Evolutionary conservation across 177 flowering plant genomes (phyloP).

Genomic region (Vitis hybrid): DNA sequence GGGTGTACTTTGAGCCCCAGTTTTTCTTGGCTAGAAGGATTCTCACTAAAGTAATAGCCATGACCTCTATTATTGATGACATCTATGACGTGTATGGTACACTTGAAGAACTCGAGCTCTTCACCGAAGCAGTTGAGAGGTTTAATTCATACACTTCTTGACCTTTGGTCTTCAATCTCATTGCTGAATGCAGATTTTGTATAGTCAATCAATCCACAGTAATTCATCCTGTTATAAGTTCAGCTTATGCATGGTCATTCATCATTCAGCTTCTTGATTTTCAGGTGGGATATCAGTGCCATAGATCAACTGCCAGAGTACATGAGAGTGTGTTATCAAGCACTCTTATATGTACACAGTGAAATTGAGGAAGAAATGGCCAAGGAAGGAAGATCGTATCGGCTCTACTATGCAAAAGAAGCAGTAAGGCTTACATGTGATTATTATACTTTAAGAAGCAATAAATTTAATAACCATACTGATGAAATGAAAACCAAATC

Average conservation of each 20-base stretch:
- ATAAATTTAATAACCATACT: not conserved
- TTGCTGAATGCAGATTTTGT: no score
- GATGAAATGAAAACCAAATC: no score
- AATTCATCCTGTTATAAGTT: not conserved
- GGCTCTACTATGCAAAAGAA: slow-evolving; percentile 20
- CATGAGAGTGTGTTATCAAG: slow-evolving; percentile 21
- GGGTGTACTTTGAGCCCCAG: slow-evolving; percentile 27
- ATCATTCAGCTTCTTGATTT: not conserved
- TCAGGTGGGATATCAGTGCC: slow-evolving; percentile 26
- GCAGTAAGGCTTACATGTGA: slow-evolving; percentile 10
- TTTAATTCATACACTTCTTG: not conserved
- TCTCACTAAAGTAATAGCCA: slow-evolving; percentile 15
- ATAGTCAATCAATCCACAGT: no score
- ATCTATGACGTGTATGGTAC: slow-evolving; percentile 38
- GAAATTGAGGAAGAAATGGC: slow-evolving; percentile 26
- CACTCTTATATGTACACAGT: slow-evolving; percentile 11
- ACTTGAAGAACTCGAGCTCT: slow-evolving; percentile 28
- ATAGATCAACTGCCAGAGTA: slow-evolving; percentile 30
- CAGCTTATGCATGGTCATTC: not conserved
- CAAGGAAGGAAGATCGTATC: slow-evolving; percentile 16
- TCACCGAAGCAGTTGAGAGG: slow-evolving; percentile 33
- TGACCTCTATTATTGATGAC: slow-evolving; percentile 28
- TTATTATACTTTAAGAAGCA: not conserved
- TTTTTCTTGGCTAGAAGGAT: slow-evolving; percentile 16
- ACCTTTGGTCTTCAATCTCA: no score